Percentiles rank a stretch among this genome's conserved stretches.
These are phyloP conservation scores for Geosmithia putterillii DNA, from an alignment of 2,329 filamentous ascomycete genomes.

Conservation along the genomic window DNA sequence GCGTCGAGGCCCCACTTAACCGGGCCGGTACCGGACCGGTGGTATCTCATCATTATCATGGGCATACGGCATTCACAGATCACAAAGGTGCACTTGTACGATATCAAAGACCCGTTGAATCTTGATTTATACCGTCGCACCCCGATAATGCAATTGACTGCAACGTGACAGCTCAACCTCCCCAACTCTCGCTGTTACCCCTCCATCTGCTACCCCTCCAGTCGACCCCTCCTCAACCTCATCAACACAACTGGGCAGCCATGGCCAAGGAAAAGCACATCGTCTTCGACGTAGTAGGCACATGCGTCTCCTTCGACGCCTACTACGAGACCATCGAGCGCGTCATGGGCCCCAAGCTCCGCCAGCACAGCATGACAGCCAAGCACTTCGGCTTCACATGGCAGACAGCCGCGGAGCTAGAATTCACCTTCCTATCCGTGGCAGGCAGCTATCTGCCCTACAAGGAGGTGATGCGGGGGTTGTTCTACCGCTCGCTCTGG, in stretches of 20 bases:
- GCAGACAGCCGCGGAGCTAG: constrained; percentile 28
- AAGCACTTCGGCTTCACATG: constrained; percentile 28
- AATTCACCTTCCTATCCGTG: constrained; percentile 35
- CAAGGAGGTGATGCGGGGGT: constrained; percentile 23
- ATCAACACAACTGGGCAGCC: not conserved
- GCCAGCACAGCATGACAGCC: constrained; percentile 18
- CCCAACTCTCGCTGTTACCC: not conserved
- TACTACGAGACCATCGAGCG: constrained; percentile 23
- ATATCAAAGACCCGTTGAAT: too few relatives aligned
- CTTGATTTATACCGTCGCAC: not conserved
- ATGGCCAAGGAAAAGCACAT: constrained; percentile 19
- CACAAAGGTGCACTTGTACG: too few relatives aligned
- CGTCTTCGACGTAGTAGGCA: constrained; percentile 37
- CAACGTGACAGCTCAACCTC: not conserved
- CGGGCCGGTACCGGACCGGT: too few relatives aligned
- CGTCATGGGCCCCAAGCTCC: constrained; percentile 25
- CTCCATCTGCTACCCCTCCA: not conserved
- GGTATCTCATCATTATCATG: too few relatives aligned
- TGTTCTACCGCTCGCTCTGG: constrained; percentile 35
- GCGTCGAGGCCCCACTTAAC: not conserved
- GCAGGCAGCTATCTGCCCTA: constrained; percentile 28
- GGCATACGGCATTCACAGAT: too few relatives aligned
- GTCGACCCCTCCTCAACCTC: not conserved
- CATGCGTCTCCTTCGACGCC: constrained; percentile 27
- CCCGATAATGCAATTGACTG: not conserved